Evolutionary conservation across 2,329 filamentous ascomycete species (phyloP).

Genomic region (Trichophyton verrucosum): DNA sequence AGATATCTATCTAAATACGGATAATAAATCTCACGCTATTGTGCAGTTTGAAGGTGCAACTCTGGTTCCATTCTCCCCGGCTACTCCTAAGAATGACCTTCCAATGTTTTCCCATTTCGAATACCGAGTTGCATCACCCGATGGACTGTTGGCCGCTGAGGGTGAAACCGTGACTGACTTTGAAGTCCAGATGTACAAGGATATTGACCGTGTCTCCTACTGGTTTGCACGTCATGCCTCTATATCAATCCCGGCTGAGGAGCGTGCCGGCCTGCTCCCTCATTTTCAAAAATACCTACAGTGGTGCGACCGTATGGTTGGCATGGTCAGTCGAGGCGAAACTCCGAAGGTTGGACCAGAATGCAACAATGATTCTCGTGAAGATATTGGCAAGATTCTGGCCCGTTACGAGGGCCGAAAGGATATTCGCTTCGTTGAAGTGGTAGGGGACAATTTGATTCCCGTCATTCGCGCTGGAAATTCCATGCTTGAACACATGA

Average conservation of each 20-base stretch:
- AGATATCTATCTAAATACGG: neutral
- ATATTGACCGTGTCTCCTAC: neutral
- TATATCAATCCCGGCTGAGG: neutral
- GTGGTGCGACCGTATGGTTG: neutral
- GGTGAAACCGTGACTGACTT: neutral
- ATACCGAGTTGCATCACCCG: neutral
- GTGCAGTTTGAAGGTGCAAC: neutral
- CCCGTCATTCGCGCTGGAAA: conserved; percentile 22
- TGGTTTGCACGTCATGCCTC: neutral
- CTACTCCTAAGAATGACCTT: neutral
- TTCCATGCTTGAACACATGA: conserved; percentile 22
- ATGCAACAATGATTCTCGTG: neutral
- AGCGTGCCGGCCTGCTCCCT: neutral
- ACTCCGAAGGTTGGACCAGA: neutral
- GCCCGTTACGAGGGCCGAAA: neutral
- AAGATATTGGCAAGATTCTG: neutral
- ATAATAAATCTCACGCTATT: neutral
- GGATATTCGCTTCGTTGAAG: conserved; percentile 1
- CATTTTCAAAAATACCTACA: neutral
- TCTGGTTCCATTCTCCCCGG: neutral
- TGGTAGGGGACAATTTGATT: conserved; percentile 22
- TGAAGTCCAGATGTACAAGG: neutral
- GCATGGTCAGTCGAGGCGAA: neutral
- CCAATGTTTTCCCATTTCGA: neutral
- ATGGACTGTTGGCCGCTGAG: neutral